Conservation (phyloP, 306 rosid genomes). For the Corylus avellana region DNA sequence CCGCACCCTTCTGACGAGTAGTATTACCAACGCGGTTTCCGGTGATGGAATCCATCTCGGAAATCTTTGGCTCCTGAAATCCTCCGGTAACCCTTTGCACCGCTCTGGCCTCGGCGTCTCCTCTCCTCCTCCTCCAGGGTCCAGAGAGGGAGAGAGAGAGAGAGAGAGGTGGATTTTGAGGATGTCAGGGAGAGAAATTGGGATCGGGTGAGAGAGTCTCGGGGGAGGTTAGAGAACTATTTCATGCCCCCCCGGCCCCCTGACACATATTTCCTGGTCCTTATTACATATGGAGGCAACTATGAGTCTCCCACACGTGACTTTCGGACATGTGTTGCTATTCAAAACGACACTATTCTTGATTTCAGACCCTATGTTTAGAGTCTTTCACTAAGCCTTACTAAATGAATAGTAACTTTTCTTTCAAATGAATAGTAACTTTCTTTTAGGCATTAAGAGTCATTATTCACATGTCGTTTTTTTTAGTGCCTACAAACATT, state of each 20-base stretch:
- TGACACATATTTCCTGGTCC: neutral
- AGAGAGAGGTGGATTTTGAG: neutral
- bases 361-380: too few relatives aligned
- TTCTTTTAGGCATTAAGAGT: too few relatives aligned
- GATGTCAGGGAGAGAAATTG: neutral
- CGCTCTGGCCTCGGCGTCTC: neutral
- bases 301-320: neutral
- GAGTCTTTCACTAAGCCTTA: too few relatives aligned
- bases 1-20: neutral
- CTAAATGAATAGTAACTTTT: too few relatives aligned
- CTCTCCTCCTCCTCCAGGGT: slow-evolving; percentile 7
- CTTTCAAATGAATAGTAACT: too few relatives aligned
- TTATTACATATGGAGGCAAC: neutral
- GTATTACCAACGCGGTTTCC: neutral
- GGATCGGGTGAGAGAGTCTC: slow-evolving; percentile 7
- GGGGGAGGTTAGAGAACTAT: slow-evolving; percentile 15
- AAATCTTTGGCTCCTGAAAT: neutral
- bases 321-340: too few relatives aligned
- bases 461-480: too few relatives aligned
- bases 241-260: neutral
- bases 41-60: slow-evolving; percentile 32
- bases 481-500: too few relatives aligned
- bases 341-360: too few relatives aligned
- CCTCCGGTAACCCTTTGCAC: neutral
- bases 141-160: neutral